Conservation (phyloP, 139 green algal species). For the Volvox africanus region DNA sequence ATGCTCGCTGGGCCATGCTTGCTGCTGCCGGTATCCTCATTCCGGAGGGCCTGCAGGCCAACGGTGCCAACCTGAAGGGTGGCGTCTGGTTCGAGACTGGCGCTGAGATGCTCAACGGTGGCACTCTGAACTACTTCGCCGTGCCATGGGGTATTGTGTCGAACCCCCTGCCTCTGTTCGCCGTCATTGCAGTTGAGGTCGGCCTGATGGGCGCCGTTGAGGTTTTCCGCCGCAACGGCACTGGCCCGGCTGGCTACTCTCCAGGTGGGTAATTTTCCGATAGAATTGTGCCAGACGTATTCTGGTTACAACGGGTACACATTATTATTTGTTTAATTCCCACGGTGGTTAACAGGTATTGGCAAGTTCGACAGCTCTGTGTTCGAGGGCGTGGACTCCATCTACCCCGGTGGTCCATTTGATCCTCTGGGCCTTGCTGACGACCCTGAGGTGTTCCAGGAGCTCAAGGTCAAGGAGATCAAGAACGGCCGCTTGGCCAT, state of each 20-base stretch:
- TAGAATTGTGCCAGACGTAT: neutral
- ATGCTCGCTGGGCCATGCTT: constrained; percentile 98
- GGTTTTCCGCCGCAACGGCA: constrained; percentile 83
- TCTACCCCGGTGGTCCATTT: constrained; percentile 97
- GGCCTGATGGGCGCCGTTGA: constrained; percentile 92
- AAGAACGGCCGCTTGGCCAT: constrained; percentile 97
- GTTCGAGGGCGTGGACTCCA: constrained; percentile 91
- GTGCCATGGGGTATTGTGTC: constrained; percentile 88
- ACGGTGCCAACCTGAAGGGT: constrained; percentile 89
- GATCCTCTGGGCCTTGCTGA: constrained; percentile 95
- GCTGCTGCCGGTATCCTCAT: constrained; percentile 95
- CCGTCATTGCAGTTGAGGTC: constrained; percentile 84
- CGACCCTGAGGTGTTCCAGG: constrained; percentile 91
- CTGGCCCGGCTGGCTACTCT: constrained; percentile 90
- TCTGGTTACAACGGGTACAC: too few relatives aligned
- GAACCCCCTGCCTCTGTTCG: constrained; percentile 93
- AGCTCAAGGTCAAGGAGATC: constrained; percentile 99
- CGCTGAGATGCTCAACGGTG: constrained; percentile 93
- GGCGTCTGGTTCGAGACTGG: constrained; percentile 96
- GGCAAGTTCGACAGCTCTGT: constrained; percentile 92
- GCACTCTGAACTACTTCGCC: constrained; percentile 96
- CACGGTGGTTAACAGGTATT: constrained; percentile 70
- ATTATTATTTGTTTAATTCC: too few relatives aligned
- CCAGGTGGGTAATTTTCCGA: constrained; percentile 53
- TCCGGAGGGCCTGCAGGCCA: constrained; percentile 94